Evolutionary conservation across 192 early-diverging fungal genomes (phyloP), one percentile per base, ranked within the genome.

Genomic region (Coemansia sp.): DNA sequence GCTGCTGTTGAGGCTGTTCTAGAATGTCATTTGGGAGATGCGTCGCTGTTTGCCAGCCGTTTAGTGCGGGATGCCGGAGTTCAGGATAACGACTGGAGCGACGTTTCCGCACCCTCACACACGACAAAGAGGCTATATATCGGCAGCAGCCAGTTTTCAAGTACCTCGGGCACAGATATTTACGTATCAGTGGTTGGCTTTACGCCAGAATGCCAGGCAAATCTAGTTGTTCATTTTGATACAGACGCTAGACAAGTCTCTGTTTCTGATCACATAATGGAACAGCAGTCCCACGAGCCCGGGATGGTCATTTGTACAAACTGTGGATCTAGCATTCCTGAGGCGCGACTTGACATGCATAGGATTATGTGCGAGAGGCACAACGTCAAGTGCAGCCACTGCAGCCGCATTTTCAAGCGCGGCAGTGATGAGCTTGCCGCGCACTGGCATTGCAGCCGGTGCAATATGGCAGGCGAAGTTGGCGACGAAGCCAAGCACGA

Each of bases 361-460:
- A 73, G 73, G 53, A 84, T 83, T 5, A 89, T 93, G 46, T 97
- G 94, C 74, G 47, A 77, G 47, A 82, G 94, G 0, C 91, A 97
- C 62, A 93, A 95, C 67, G 49, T 73, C 8, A 64, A 80, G 23
- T 95, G 93, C 58, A 56, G 64, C 1, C 54, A 47, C 13, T 95
- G 93, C 72, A 54, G 67, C 1, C 71, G 76, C 18, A 81, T 90
- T 8, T 86, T 95, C 67, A 84, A 85, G 56, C 88, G 85, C 21
- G 70, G 78, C 1, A 78, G 74, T 43, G 73, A 56, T 23, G 87
- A 93, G 25, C 57, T 81, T n/a, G 47, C 58, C 4, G 59, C 76
- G 0, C 94, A 95, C 60, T 93, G 90, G 89, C 94, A 97, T 65
- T 97, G 93, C 75, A 79, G 80, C 13, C 40, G 75, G 24, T 94